Percentiles rank a stretch among this genome's conserved stretches.
Evolutionary conservation across 768 basidiomycete genomes (phyloP).

Genomic region (Mrakia hoshinonis): DNA sequence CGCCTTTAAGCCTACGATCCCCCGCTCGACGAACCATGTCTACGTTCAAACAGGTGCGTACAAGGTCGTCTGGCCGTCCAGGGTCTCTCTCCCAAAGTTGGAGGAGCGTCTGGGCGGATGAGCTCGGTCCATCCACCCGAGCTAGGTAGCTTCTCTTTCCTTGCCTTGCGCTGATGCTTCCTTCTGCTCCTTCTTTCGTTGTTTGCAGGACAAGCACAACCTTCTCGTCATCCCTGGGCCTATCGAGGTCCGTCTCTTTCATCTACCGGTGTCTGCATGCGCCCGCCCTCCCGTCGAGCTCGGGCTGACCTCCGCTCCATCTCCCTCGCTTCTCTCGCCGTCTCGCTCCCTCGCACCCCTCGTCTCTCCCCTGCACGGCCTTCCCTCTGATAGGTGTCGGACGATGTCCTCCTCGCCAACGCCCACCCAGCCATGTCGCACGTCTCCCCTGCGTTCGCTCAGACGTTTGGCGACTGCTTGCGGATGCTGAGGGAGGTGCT

Average conservation of each 20-base stretch:
- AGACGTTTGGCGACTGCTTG: conserved; percentile 66
- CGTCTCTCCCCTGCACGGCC: background rate
- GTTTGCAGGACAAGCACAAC: conserved; percentile 29
- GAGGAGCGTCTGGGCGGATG: background rate
- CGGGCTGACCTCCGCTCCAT: conserved; percentile 4
- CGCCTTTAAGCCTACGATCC: background rate
- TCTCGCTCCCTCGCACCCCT: background rate
- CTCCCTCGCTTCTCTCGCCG: background rate
- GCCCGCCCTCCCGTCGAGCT: background rate
- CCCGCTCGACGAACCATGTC: conserved; percentile 6
- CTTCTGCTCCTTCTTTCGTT: background rate
- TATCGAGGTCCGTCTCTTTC: conserved; percentile 24
- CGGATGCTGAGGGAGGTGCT: conserved; percentile 51
- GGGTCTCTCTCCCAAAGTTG: background rate
- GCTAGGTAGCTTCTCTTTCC: background rate
- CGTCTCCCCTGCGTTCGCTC: conserved; percentile 74
- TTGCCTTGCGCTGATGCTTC: background rate
- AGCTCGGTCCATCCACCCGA: background rate
- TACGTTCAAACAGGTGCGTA: conserved; percentile 23
- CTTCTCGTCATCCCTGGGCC: conserved; percentile 35
- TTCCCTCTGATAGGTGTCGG: background rate
- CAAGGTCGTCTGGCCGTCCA: background rate
- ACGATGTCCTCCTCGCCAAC: conserved; percentile 79
- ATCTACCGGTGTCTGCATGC: background rate
- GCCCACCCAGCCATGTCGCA: conserved; percentile 78